These are phyloP conservation scores for Boletus sp. DNA, from an alignment of 768 basidiomycete species.

Conservation along the genomic window DNA sequence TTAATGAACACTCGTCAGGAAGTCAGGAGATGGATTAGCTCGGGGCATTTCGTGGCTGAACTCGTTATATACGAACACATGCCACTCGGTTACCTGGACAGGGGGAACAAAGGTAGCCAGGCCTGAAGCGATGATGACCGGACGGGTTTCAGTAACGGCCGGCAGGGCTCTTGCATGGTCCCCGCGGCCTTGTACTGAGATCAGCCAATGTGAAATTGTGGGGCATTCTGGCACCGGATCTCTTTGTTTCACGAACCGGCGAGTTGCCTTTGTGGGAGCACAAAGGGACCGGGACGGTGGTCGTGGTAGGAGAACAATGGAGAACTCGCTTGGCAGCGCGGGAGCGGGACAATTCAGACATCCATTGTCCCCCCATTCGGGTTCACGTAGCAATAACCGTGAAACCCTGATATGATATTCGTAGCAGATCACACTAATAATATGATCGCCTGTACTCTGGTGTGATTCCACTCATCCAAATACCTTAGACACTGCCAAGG, in stretches of 20 bases:
- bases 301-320: constrained; percentile 30
- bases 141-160: constrained; percentile 2
- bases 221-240: not conserved
- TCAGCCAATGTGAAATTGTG: not conserved
- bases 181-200: not conserved
- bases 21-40: constrained; percentile 17
- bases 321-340: constrained; percentile 18
- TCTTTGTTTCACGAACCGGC: constrained; percentile 27
- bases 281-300: constrained; percentile 24
- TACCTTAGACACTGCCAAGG: constrained; percentile 82
- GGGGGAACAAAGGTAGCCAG: constrained; percentile 32
- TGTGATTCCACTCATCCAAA: constrained; percentile 60
- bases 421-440: not conserved
- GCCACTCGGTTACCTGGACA: constrained; percentile 29
- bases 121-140: constrained; percentile 3
- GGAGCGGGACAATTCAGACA: not conserved
- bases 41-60: not conserved
- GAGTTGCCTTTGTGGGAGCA: constrained; percentile 28
- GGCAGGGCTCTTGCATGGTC: not conserved
- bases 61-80: constrained; percentile 27
- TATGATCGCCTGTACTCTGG: not conserved
- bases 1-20: constrained; percentile 2
- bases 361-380: constrained; percentile 18
- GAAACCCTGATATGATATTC: not conserved
- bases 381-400: not conserved